phyloP scores from a whole-genome alignment of 257 asterid species.

The Penstemon davidsonii region DNA sequence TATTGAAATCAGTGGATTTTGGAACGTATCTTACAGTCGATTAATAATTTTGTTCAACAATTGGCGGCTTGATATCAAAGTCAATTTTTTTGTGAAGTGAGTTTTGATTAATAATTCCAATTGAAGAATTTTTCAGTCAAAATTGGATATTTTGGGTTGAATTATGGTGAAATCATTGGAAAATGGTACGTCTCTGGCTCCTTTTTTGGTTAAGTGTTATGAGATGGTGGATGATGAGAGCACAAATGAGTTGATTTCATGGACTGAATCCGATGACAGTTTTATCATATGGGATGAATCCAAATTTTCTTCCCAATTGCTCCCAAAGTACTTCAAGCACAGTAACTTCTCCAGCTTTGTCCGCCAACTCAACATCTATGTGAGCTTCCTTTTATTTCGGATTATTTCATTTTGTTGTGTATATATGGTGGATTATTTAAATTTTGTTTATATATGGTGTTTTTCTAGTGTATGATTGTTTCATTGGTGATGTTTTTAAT shows the following conservation, averaged over 20 bases:
- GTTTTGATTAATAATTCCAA: background rate
- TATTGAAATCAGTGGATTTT: no score
- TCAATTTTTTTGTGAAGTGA: background rate
- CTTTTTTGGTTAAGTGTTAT: slow-evolving; percentile 81
- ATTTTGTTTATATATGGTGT: no score
- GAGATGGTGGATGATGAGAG: slow-evolving; percentile 88
- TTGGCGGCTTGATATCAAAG: no score
- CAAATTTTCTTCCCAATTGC: slow-evolving; percentile 59
- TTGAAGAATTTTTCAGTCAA: background rate
- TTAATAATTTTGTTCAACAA: no score
- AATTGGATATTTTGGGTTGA: slow-evolving; percentile 15
- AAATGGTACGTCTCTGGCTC: slow-evolving; percentile 72
- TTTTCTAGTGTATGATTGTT: no score
- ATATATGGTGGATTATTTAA: background rate
- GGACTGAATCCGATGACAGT: slow-evolving; percentile 64
- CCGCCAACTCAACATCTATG: slow-evolving; percentile 92
- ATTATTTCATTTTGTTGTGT: slow-evolving; percentile 1
- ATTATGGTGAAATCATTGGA: slow-evolving; percentile 83
- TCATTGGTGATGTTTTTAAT: no score
- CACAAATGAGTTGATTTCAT: slow-evolving; percentile 76
- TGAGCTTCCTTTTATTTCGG: slow-evolving; percentile 34
- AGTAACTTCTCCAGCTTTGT: slow-evolving; percentile 87
- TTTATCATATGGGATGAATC: slow-evolving; percentile 78
- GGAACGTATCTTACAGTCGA: no score
- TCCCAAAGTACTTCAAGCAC: slow-evolving; percentile 92